Evolutionary conservation across 179 eudicot species (phyloP), one percentile per base, ranked within the genome.

Genomic region (Pouteria campechiana): DNA sequence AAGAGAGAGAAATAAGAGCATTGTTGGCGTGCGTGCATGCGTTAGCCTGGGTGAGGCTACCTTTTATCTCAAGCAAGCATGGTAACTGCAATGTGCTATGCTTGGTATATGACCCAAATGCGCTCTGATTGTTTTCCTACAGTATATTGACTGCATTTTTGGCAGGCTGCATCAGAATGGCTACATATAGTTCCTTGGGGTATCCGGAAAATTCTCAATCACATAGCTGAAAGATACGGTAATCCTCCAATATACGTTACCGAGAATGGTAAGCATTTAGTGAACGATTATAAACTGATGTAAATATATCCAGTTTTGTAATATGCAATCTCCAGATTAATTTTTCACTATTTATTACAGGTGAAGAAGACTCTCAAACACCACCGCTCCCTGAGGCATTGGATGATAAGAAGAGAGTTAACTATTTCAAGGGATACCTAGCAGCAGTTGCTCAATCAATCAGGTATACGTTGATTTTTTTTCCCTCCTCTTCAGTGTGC

Each of bases 101-200:
- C n/a, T n/a, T n/a, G n/a, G n/a, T n/a, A n/a, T n/a, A n/a, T n/a
- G n/a, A n/a, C n/a, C n/a, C n/a, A n/a, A n/a, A n/a, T n/a, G n/a
- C n/a, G n/a, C n/a, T n/a, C n/a, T n/a, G n/a, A n/a, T n/a, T n/a
- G n/a, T n/a, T n/a, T n/a, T n/a, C n/a, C n/a, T n/a, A n/a, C n/a
- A n/a, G n/a, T n/a, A n/a, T n/a, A n/a, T n/a, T n/a, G n/a, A 37
- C 37, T 9, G 25, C 48, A 12, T 55, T 36, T 40, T 37, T 63
- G 49, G 57, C 88, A 85, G 93, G 95, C 93, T 34, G 95, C 84
- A 59, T 85, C 93, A 17, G 19, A 69, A 37, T 85, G 95, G 95
- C 92, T 85, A 18, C 82, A 85, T 61, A 81, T 78, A 23, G 93
- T 85, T 38, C 95, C 95, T 22, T 82, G 93, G 95, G 95, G 95